A percentile compares a stretch with the other conserved stretches of the same genome.
phyloP scores from a whole-genome alignment of 1,139 yeast genomes.

The Geotrichum fermentans region DNA sequence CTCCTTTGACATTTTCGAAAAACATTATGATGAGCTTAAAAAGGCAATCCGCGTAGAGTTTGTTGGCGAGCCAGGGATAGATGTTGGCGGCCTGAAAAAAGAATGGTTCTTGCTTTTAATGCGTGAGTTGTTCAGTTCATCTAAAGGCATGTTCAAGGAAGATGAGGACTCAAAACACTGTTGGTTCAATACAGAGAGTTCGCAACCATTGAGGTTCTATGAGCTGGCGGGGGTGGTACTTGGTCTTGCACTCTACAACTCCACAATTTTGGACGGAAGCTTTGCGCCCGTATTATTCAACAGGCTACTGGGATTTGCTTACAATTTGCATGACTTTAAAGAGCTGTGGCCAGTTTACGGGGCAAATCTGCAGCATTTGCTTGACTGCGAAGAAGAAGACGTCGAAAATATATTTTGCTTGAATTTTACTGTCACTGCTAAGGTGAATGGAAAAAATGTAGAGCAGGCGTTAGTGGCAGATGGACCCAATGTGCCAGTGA shows the following conservation, averaged over 20 bases:
- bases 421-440: slow-evolving; percentile 44
- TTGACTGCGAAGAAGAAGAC: slow-evolving; percentile 45
- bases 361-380: slow-evolving; percentile 50
- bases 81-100: slow-evolving; percentile 88
- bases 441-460: slow-evolving; percentile 28
- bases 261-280: slow-evolving; percentile 73
- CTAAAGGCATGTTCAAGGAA: slow-evolving; percentile 43
- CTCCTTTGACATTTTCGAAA: slow-evolving; percentile 61
- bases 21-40: slow-evolving; percentile 57
- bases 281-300: slow-evolving; percentile 77
- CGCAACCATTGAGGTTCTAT: slow-evolving; percentile 49
- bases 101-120: slow-evolving; percentile 86
- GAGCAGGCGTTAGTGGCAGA: slow-evolving; percentile 47
- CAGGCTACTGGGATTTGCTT: slow-evolving; percentile 55
- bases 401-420: slow-evolving; percentile 46
- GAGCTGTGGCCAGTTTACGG: slow-evolving; percentile 67
- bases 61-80: slow-evolving; percentile 83
- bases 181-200: slow-evolving; percentile 59
- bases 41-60: slow-evolving; percentile 76
- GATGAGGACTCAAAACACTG: slow-evolving; percentile 65
- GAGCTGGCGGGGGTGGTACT: slow-evolving; percentile 77
- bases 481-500: slow-evolving; percentile 55
- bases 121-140: slow-evolving; percentile 62
- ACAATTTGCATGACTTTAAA: slow-evolving; percentile 58
- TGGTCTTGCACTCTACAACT: slow-evolving; percentile 87